These are phyloP conservation scores for Agaricus bisporus DNA, from an alignment of 768 basidiomycete species.

Conservation along the genomic window DNA sequence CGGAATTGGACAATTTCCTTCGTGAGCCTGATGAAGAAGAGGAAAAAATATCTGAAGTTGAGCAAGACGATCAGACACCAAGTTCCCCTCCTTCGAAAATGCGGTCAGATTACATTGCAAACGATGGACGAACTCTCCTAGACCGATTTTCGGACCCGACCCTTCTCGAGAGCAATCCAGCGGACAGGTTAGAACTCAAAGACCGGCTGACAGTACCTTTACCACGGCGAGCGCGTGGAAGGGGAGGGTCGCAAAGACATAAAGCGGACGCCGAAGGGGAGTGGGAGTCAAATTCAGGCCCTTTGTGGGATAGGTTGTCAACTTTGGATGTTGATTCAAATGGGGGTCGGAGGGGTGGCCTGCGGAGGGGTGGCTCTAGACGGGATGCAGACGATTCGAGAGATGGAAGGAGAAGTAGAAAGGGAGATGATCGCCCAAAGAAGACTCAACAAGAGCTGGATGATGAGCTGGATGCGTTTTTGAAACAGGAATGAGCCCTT, in stretches of 20 bases:
- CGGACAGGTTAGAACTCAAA: constrained; percentile 1
- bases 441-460: constrained; percentile 76
- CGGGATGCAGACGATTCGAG: constrained; percentile 16
- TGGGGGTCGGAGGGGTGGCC: constrained; percentile 14
- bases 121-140: constrained; percentile 44
- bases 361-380: constrained; percentile 17
- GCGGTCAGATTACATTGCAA: constrained; percentile 58
- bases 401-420: constrained; percentile 19
- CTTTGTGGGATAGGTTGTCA: constrained; percentile 4
- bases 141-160: constrained; percentile 38
- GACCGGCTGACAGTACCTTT: constrained; percentile 38
- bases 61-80: constrained; percentile 15
- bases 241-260: constrained; percentile 14
- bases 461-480: constrained; percentile 76
- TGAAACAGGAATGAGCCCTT: constrained; percentile 27
- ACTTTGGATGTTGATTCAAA: constrained; percentile 4
- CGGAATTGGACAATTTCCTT: constrained; percentile 67
- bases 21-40: constrained; percentile 31
- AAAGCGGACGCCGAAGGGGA: not conserved
- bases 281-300: constrained; percentile 2
- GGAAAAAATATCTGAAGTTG: constrained; percentile 7
- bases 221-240: constrained; percentile 34
- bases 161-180: constrained; percentile 3
- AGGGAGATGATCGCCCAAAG: constrained; percentile 33
- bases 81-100: constrained; percentile 57